Evolutionary conservation across 225 moss, liverwort and hornwort genomes (phyloP).

Genomic region (Thuidium tamariscinum): DNA sequence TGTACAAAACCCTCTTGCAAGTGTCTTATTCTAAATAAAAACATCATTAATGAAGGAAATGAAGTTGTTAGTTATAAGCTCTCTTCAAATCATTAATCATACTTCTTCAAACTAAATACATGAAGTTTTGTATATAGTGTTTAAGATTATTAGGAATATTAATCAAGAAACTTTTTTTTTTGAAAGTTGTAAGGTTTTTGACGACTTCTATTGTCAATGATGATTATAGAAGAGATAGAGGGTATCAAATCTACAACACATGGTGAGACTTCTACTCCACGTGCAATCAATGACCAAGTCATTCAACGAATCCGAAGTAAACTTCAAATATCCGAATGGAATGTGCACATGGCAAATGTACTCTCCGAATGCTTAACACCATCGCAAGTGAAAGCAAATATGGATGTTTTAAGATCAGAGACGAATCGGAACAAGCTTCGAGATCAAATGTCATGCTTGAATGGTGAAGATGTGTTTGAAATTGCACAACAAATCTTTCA

Average conservation of each 20-base stretch:
- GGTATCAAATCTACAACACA: neutral
- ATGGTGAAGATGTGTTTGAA: neutral
- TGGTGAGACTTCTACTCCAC: neutral
- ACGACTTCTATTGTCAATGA: neutral
- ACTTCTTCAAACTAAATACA: too few relatives aligned
- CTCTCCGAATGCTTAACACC: too few relatives aligned
- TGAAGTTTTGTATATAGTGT: too few relatives aligned
- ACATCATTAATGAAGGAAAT: too few relatives aligned
- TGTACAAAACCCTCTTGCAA: fast-evolving
- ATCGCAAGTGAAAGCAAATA: neutral
- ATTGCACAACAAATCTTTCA: neutral
- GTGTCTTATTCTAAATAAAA: neutral
- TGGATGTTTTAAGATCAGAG: neutral
- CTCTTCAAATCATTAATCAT: neutral
- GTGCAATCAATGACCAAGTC: neutral
- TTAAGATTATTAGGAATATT: too few relatives aligned
- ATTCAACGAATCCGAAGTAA: neutral
- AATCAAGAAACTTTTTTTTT: neutral
- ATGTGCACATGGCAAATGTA: fast-evolving
- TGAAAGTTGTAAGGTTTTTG: neutral
- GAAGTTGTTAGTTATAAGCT: neutral
- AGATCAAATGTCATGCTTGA: neutral
- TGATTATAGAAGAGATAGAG: neutral
- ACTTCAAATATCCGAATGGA: neutral
- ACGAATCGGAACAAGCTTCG: neutral